A percentile compares a stretch with the other conserved stretches of the same genome.
phyloP scores from a whole-genome alignment of 495 filamentous ascomycete genomes.

The Tuber borchii region DNA sequence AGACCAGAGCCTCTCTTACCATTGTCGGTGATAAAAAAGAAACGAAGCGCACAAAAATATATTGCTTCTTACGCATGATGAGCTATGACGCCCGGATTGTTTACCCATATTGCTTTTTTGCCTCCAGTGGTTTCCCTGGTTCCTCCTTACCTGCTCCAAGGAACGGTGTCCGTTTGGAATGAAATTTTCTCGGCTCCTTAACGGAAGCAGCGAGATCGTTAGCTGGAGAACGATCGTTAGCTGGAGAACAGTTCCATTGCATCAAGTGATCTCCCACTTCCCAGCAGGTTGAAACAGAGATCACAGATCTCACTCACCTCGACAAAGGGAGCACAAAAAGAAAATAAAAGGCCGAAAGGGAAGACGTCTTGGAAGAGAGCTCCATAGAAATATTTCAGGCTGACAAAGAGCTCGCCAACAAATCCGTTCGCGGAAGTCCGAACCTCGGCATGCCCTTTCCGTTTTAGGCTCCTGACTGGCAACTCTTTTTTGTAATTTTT shows the following conservation, averaged over 20 bases:
- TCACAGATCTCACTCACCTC: background rate
- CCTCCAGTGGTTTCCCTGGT: background rate
- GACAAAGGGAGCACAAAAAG: background rate
- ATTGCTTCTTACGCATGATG: background rate
- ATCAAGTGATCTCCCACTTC: slow-evolving; percentile 30
- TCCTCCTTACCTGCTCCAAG: background rate
- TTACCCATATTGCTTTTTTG: background rate
- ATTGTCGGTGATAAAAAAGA: background rate
- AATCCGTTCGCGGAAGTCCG: slow-evolving; percentile 2
- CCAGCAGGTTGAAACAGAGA: background rate
- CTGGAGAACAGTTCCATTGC: slow-evolving; percentile 8
- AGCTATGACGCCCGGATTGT: background rate
- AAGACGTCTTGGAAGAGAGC: background rate
- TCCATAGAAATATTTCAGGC: background rate
- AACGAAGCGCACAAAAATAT: background rate
- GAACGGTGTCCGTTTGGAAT: background rate
- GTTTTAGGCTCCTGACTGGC: background rate
- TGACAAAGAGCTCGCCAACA: background rate
- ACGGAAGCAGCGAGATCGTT: background rate
- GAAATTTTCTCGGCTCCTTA: background rate
- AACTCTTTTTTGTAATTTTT: background rate
- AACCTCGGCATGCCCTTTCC: background rate
- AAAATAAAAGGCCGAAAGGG: background rate
- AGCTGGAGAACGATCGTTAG: background rate
- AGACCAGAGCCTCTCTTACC: background rate